A percentile compares a stretch with the other conserved stretches of the same genome.
These are phyloP conservation scores for Hypoxylon crocopeplum DNA, from an alignment of 495 filamentous ascomycete genomes.

Conservation along the genomic window DNA sequence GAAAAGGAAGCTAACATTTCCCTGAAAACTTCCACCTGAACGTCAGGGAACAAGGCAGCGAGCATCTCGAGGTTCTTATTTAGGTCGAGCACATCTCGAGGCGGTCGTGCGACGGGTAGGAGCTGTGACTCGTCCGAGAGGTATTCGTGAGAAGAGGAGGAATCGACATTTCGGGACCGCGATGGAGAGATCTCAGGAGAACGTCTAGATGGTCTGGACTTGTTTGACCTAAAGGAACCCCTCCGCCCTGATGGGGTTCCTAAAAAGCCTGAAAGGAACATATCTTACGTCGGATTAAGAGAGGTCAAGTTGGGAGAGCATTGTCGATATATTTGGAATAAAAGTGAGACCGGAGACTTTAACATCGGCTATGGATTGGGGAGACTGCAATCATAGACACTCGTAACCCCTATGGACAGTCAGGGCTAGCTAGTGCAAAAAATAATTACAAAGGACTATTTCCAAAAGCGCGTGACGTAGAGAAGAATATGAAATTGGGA, in stretches of 20 bases:
- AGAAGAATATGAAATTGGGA: not conserved
- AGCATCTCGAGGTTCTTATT: conserved; percentile 77
- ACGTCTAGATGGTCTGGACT: conserved; percentile 14
- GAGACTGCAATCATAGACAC: conserved; percentile 4
- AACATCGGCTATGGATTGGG: conserved; percentile 16
- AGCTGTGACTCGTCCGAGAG: conserved; percentile 58
- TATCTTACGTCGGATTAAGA: conserved; percentile 19
- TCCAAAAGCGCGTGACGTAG: too few relatives aligned
- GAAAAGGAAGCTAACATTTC: conserved; percentile 84
- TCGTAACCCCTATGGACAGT: not conserved
- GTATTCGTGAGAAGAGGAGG: conserved; percentile 40
- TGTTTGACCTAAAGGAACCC: conserved; percentile 25
- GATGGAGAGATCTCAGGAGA: conserved; percentile 33
- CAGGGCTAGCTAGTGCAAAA: not conserved
- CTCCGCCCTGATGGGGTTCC: conserved; percentile 21
- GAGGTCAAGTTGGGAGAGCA: not conserved
- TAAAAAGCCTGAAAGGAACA: conserved; percentile 33
- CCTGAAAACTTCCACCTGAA: conserved; percentile 89
- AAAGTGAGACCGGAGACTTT: not conserved
- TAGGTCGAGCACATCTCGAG: conserved; percentile 68
- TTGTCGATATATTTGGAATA: too few relatives aligned
- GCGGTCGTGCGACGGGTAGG: conserved; percentile 48
- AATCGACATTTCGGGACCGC: conserved; percentile 9
- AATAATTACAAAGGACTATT: too few relatives aligned
- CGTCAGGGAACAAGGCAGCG: conserved; percentile 81